Base-by-base conservation (phyloP, 257 asterid species). In the Agastache rugosa region DNA sequence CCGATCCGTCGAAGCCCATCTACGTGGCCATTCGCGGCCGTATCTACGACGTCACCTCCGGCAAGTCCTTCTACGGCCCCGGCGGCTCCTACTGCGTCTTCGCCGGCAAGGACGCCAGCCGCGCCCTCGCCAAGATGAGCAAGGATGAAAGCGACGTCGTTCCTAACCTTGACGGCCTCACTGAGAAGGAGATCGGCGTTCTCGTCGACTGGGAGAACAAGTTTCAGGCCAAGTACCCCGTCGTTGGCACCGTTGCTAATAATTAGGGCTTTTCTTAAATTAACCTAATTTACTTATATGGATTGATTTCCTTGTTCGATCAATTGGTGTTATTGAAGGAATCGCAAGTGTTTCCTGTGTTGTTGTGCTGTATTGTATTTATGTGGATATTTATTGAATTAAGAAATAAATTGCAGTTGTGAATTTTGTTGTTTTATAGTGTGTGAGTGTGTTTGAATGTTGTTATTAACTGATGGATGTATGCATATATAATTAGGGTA, bases 91-190 rank as follows among this genome's bases (percentile, higher is more conserved):
- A 94, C 92, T 60, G 69, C 83, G 69, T 94, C 81, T 94, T 94
- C 86, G 78, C 99, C 78, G 99, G 99, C 64, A 94, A 94, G 85
- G 99, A 94, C 54, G 97, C 97, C 69, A 92, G 88, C 89, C 90
- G 99, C 73, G 99, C 97, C 20, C 92, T 94, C 37, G 98, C 96
- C 65, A 92, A 94, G 91, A 94, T 92, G 99, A 94, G 97, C 82
- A 92, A 90, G 89, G 85, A 84, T 16, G 93, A 87, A 4, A 87
- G 80, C 34, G 99, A 94, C 76, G 87, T 89, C 64, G 78, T 83
- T 41, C 80, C 91, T 0, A 69, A 85, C 51, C 87, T 89, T 29
- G 91, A 90, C 23, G 97, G 97, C 9, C 96, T 94, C 39, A 73
- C 99, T 1, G 97, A 90, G 48, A 90, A 90, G 83, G 99, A 94